A percentile compares a stretch with the other conserved stretches of the same genome.
These are phyloP conservation scores for Metarhizium sp. DNA, from an alignment of 2,329 filamentous ascomycete genomes.

Conservation along the genomic window DNA sequence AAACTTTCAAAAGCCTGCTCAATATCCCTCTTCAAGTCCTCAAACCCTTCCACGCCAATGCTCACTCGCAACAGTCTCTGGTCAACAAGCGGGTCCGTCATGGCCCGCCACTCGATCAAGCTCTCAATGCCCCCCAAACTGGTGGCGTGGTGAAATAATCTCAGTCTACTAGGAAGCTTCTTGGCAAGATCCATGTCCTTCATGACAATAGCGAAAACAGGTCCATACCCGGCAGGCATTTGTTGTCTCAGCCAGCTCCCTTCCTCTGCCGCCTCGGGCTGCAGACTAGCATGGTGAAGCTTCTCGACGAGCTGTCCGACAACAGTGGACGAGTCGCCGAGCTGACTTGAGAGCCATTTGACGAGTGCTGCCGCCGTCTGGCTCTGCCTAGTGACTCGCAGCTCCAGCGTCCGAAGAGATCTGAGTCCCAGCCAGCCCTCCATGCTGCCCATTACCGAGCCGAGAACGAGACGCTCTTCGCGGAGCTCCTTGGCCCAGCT, in stretches of 20 bases:
- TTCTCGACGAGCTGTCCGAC: constrained; percentile 47
- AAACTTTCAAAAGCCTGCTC: constrained; percentile 54
- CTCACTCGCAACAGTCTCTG: constrained; percentile 68
- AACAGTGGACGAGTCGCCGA: constrained; percentile 26
- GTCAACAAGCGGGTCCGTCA: constrained; percentile 72
- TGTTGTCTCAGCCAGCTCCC: constrained; percentile 69
- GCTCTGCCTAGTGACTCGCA: constrained; percentile 72
- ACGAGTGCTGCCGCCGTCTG: constrained; percentile 61
- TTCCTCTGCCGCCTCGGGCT: constrained; percentile 48
- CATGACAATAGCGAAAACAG: constrained; percentile 73
- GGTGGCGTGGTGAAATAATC: constrained; percentile 88
- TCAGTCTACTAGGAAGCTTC: constrained; percentile 65
- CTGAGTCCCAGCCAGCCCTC: constrained; percentile 89
- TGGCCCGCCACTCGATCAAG: constrained; percentile 89
- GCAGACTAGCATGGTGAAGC: constrained; percentile 72
- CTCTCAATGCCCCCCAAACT: constrained; percentile 91
- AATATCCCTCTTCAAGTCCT: constrained; percentile 74
- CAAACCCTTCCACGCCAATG: constrained; percentile 76
- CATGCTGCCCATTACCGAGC: constrained; percentile 76
- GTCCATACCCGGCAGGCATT: constrained; percentile 86
- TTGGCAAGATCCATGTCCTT: constrained; percentile 52
- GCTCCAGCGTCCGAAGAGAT: constrained; percentile 74
- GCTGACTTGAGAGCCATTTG: constrained; percentile 52
- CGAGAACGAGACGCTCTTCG: constrained; percentile 65
- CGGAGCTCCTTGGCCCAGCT: constrained; percentile 53